These are phyloP conservation scores for Rhodotorula sp. DNA, from an alignment of 1,284 basidiomycete species.

Conservation along the genomic window DNA sequence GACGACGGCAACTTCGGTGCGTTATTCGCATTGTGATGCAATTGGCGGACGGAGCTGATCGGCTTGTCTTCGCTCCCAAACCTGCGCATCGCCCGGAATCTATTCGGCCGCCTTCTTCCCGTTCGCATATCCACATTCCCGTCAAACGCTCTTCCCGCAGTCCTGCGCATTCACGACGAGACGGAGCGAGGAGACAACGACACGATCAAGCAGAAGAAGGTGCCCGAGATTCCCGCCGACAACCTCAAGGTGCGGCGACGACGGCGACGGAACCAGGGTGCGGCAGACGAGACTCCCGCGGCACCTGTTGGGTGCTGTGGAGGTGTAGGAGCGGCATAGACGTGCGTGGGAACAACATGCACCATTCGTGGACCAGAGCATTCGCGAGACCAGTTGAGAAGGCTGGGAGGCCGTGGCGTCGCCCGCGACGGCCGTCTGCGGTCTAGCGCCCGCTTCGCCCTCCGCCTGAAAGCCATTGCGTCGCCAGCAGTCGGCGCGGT, in stretches of 20 bases:
- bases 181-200: constrained; percentile 42
- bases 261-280: constrained; percentile 15
- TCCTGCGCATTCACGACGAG: constrained; percentile 37
- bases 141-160: background rate
- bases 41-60: too few relatives aligned
- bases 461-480: too few relatives aligned
- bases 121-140: too few relatives aligned
- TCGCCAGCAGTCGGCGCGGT: too few relatives aligned
- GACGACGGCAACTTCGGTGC: constrained; percentile 38
- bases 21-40: background rate
- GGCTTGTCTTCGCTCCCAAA: background rate
- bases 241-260: constrained; percentile 22
- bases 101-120: background rate
- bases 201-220: constrained; percentile 24
- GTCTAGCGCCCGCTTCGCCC: too few relatives aligned
- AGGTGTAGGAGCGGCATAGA: constrained; percentile 11
- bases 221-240: background rate
- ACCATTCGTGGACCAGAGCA: background rate
- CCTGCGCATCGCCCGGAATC: background rate
- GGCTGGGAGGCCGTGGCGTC: too few relatives aligned
- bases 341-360: background rate
- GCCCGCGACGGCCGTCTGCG: too few relatives aligned
- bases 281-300: background rate
- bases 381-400: background rate
- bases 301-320: constrained; percentile 27